phyloP scores from a whole-genome alignment of 176 grass and related monocot species.

The Dactylis glomerata region DNA sequence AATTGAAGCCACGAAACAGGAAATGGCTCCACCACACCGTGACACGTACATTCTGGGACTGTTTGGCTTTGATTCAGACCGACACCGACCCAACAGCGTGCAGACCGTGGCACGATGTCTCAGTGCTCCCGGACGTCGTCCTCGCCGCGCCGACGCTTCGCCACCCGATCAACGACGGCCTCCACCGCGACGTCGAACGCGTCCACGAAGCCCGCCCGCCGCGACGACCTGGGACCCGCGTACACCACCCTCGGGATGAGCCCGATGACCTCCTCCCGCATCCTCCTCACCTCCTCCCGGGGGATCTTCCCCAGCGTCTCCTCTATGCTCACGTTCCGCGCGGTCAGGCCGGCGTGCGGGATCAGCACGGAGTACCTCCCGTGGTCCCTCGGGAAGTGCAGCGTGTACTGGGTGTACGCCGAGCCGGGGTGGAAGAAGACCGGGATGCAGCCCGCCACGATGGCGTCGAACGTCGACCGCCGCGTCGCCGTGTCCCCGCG shows the following conservation, averaged over 20 bases:
- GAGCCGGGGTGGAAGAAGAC: slow-evolving; percentile 67
- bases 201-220: slow-evolving; percentile 40
- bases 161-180: slow-evolving; percentile 42
- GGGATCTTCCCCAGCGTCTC: slow-evolving; percentile 46
- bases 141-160: slow-evolving; percentile 12
- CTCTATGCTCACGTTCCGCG: slow-evolving; percentile 51
- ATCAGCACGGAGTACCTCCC: slow-evolving; percentile 52
- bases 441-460: slow-evolving; percentile 71
- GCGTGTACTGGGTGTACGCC: slow-evolving; percentile 60
- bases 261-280: slow-evolving; percentile 61
- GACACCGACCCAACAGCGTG: neutral
- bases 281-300: slow-evolving; percentile 29
- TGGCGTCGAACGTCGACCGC: slow-evolving; percentile 63
- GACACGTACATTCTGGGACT: neutral
- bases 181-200: slow-evolving; percentile 56
- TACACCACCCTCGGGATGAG: slow-evolving; percentile 65
- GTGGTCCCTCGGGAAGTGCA: slow-evolving; percentile 47
- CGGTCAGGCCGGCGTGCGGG: slow-evolving; percentile 23
- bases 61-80: neutral
- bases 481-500: slow-evolving; percentile 68
- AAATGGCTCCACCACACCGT: neutral
- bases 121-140: neutral
- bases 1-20: neutral
- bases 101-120: neutral
- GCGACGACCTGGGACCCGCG: slow-evolving; percentile 47